Evolutionary conservation across 768 basidiomycete genomes (phyloP).

Genomic region (Obba rivulosa): DNA sequence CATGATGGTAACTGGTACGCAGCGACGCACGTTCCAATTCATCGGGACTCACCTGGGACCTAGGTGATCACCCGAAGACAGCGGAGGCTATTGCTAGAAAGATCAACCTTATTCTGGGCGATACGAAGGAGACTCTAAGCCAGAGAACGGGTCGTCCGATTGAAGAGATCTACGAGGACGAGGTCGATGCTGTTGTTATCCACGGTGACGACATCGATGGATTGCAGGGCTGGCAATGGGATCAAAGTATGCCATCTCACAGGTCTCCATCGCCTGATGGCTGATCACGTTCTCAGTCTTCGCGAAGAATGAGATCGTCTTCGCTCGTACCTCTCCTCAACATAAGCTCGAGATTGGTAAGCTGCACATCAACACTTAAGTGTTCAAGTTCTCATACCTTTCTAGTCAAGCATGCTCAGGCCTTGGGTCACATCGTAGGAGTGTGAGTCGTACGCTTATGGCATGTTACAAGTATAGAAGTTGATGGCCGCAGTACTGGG

Average conservation of each 20-base stretch:
- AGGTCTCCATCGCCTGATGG: too few relatives aligned
- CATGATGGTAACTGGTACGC: conserved; percentile 66
- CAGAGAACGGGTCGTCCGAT: conserved; percentile 47
- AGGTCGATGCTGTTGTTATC: conserved; percentile 59
- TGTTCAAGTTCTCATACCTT: conserved; percentile 1
- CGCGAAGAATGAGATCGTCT: conserved; percentile 63
- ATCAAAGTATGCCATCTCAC: conserved; percentile 45
- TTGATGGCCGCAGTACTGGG: conserved; percentile 41
- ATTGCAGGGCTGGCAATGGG: conserved; percentile 71
- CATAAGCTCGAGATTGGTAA: conserved; percentile 70
- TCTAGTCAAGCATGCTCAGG: conserved; percentile 72
- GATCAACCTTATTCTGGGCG: conserved; percentile 64
- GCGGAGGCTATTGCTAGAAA: conserved; percentile 71
- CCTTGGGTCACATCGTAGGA: conserved; percentile 66
- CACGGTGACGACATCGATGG: conserved; percentile 66
- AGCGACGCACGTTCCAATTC: conserved; percentile 2
- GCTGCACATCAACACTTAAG: conserved; percentile 9
- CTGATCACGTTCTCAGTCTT: conserved; percentile 42
- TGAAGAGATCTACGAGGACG: conserved; percentile 63
- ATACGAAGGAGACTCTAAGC: conserved; percentile 58
- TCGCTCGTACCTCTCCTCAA: conserved; percentile 66
- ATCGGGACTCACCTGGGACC: background rate
- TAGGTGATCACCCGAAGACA: conserved; percentile 68
- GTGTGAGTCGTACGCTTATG: conserved; percentile 39
- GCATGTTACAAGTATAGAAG: background rate